These are phyloP conservation scores for Seiridium cupressi DNA, from an alignment of 2,329 filamentous ascomycete species.

Conservation along the genomic window DNA sequence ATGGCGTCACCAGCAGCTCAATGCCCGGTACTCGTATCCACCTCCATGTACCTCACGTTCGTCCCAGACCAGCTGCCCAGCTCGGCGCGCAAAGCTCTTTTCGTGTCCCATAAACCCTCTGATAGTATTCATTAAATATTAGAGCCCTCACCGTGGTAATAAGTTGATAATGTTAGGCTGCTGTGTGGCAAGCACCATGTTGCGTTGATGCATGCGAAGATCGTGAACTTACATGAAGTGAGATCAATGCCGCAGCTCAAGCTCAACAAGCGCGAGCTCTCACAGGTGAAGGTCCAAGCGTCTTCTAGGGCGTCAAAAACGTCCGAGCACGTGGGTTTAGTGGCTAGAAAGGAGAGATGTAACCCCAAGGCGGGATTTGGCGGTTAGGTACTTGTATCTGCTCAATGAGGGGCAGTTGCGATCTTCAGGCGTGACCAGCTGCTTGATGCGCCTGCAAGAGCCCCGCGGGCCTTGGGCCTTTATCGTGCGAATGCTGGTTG, in stretches of 20 bases:
- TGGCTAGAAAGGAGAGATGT: neutral
- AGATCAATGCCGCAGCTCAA: neutral
- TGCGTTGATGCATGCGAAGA: neutral
- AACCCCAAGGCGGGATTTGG: neutral
- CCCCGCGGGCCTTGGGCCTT: neutral
- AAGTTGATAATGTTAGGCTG: neutral
- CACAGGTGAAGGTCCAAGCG: neutral
- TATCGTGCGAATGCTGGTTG: neutral
- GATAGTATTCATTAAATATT: slow-evolving; percentile 2
- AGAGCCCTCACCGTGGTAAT: neutral
- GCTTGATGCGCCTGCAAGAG: neutral
- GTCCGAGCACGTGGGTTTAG: neutral
- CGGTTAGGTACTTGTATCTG: neutral
- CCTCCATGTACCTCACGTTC: neutral
- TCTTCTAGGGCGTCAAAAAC: neutral
- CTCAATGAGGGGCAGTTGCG: neutral
- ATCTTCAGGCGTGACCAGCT: neutral
- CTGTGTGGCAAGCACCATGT: neutral
- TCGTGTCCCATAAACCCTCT: neutral
- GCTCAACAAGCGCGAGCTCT: neutral
- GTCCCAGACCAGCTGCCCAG: neutral
- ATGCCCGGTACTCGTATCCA: neutral
- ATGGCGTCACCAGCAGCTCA: neutral
- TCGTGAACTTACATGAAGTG: neutral
- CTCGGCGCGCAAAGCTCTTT: neutral